Evolutionary conservation across 2,329 filamentous ascomycete species (phyloP).

Genomic region (Sporothrix dimorphospora): DNA sequence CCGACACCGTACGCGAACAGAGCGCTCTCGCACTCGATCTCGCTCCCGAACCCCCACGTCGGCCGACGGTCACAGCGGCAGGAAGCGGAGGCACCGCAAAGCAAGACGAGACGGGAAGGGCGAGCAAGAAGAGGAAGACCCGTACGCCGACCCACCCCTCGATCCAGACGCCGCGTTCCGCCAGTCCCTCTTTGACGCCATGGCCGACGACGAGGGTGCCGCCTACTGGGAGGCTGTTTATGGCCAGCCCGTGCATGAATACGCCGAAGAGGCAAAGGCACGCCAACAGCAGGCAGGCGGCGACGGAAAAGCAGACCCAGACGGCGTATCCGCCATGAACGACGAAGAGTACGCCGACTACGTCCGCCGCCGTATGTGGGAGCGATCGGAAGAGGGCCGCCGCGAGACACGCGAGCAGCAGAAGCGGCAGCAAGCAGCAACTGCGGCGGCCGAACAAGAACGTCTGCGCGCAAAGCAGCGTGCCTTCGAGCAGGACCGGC

Average conservation of each 20-base stretch:
- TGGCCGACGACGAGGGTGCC: conserved; percentile 95
- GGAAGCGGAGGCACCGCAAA: background rate
- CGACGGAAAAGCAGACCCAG: conserved; percentile 41
- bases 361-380: conserved; percentile 91
- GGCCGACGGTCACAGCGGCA: background rate
- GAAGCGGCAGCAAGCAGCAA: conserved; percentile 48
- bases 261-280: conserved; percentile 28
- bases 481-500: conserved; percentile 36
- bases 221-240: conserved; percentile 97
- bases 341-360: conserved; percentile 90
- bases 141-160: conserved; percentile 52
- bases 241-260: conserved; percentile 80
- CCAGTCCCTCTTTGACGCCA: conserved; percentile 92
- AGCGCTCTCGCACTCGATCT: background rate
- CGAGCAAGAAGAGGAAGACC: conserved; percentile 41
- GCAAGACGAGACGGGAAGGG: background rate
- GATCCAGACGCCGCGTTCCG: conserved; percentile 80
- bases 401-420: conserved; percentile 72
- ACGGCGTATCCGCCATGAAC: conserved; percentile 77
- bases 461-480: conserved; percentile 55
- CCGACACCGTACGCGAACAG: background rate
- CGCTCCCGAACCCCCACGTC: background rate
- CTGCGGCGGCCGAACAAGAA: conserved; percentile 48
- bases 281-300: background rate
- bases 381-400: conserved; percentile 84